Conservation (phyloP, 1,284 basidiomycete genomes). For the Fomes fomentarius region DNA sequence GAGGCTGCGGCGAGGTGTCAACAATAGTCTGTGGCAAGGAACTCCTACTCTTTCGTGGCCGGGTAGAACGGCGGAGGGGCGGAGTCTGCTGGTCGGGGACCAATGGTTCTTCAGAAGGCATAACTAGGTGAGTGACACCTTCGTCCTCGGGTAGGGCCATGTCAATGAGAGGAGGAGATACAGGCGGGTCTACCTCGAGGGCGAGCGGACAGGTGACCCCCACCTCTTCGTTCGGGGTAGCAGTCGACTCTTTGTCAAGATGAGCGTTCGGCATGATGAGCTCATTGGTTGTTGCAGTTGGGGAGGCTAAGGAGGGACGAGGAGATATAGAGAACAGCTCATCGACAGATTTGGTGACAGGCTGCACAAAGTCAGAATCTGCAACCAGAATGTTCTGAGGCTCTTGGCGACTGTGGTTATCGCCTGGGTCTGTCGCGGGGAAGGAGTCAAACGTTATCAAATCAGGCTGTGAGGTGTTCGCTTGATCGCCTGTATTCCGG, state of each 20-base stretch:
- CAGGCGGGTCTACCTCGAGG: neutral
- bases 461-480: conserved; percentile 29
- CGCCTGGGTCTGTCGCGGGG: conserved; percentile 24
- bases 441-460: conserved; percentile 48
- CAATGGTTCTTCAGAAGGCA: neutral
- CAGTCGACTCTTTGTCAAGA: neutral
- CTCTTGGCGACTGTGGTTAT: conserved; percentile 9
- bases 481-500: neutral
- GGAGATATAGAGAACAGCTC: conserved; percentile 44
- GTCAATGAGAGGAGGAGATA: neutral
- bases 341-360: conserved; percentile 36
- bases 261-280: neutral
- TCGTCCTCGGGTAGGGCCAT: neutral
- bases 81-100: neutral
- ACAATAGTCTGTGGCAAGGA: conserved; percentile 20
- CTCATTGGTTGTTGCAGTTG: neutral
- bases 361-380: neutral
- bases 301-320: conserved; percentile 16
- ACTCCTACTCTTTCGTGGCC: conserved; percentile 17
- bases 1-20: neutral
- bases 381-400: no score
- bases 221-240: conserved; percentile 25
- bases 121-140: neutral
- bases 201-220: conserved; percentile 21
- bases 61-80: conserved; percentile 25